phyloP scores from a whole-genome alignment of 768 basidiomycete species.

The Russula dissimulans region DNA sequence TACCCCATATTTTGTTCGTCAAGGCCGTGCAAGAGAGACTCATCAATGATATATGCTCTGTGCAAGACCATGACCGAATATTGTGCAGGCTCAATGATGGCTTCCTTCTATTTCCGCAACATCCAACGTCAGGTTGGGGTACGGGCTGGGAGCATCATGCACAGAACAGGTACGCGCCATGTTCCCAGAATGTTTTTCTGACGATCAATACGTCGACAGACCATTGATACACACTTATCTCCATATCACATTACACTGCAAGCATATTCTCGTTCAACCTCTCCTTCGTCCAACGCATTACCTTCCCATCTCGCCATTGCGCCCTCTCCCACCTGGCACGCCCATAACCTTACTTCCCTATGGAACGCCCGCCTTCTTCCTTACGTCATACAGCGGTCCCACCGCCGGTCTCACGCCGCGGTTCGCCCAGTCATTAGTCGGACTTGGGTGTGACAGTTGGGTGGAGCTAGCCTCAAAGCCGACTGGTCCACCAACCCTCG shows the following conservation, averaged over 20 bases:
- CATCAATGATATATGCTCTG: slow-evolving; percentile 40
- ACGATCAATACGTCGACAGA: slow-evolving; percentile 27
- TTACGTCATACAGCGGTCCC: slow-evolving; percentile 62
- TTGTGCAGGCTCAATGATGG: slow-evolving; percentile 50
- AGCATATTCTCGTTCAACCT: slow-evolving; percentile 56
- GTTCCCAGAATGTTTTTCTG: slow-evolving; percentile 10
- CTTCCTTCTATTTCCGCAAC: slow-evolving; percentile 45
- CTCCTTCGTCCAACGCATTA: slow-evolving; percentile 49
- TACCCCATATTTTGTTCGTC: slow-evolving; percentile 40
- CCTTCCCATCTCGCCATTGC: slow-evolving; percentile 35
- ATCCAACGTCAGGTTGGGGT: slow-evolving; percentile 48
- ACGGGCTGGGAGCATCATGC: slow-evolving; percentile 52
- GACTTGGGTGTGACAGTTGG: slow-evolving; percentile 56
- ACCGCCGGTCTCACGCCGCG: slow-evolving; percentile 50
- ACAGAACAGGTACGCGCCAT: slow-evolving; percentile 34
- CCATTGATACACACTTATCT: slow-evolving; percentile 48
- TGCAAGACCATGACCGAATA: slow-evolving; percentile 25
- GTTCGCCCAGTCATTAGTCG: slow-evolving; percentile 54
- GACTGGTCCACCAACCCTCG: not conserved
- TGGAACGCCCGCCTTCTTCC: slow-evolving; percentile 62
- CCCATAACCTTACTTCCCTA: slow-evolving; percentile 65
- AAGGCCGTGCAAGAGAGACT: slow-evolving; percentile 49
- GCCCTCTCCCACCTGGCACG: slow-evolving; percentile 47
- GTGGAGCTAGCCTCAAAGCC: slow-evolving; percentile 9
- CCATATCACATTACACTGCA: slow-evolving; percentile 18